These are phyloP conservation scores for Pseudozyma tsukubaensis DNA, from an alignment of 1,284 basidiomycete genomes.

Conservation along the genomic window DNA sequence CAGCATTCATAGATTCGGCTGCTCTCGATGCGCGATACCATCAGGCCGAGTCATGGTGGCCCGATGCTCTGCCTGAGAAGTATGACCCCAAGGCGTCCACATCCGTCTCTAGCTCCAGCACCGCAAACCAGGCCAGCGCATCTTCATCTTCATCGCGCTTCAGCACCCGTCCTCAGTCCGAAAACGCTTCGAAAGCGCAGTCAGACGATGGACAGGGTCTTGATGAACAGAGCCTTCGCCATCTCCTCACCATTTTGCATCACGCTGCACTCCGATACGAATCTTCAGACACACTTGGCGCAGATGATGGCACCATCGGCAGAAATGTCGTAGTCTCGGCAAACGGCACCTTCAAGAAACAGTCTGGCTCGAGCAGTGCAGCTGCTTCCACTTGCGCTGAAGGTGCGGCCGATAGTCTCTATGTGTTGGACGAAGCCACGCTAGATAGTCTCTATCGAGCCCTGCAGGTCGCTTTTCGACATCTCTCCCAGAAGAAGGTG, in stretches of 20 bases:
- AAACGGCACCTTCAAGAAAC: slow-evolving; percentile 41
- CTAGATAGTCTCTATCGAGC: slow-evolving; percentile 43
- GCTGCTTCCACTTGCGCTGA: neutral
- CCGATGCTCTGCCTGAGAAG: slow-evolving; percentile 29
- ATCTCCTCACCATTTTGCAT: slow-evolving; percentile 44
- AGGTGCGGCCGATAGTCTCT: slow-evolving; percentile 4
- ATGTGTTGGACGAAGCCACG: slow-evolving; percentile 33
- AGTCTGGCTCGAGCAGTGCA: slow-evolving; percentile 2
- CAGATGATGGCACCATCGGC: slow-evolving; percentile 24
- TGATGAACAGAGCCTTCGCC: slow-evolving; percentile 43
- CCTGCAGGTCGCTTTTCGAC: slow-evolving; percentile 34
- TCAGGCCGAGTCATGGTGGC: slow-evolving; percentile 50
- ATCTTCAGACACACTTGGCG: neutral
- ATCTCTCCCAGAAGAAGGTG: slow-evolving; percentile 47
- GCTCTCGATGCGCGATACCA: slow-evolving; percentile 27
- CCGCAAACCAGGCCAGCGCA: neutral
- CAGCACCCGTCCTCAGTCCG: neutral
- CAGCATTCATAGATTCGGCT: slow-evolving; percentile 13
- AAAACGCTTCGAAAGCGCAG: neutral
- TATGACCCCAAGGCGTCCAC: neutral
- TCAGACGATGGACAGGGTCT: slow-evolving; percentile 29
- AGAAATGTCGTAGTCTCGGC: slow-evolving; percentile 27
- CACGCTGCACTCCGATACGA: slow-evolving; percentile 38
- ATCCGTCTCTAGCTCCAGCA: slow-evolving; percentile 1
- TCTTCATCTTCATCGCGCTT: slow-evolving; percentile 1